Evolutionary conservation across 202 grass and related monocot genomes (phyloP), one percentile per base, ranked within the genome.

Genomic region (Cymbopogon flexuosus): DNA sequence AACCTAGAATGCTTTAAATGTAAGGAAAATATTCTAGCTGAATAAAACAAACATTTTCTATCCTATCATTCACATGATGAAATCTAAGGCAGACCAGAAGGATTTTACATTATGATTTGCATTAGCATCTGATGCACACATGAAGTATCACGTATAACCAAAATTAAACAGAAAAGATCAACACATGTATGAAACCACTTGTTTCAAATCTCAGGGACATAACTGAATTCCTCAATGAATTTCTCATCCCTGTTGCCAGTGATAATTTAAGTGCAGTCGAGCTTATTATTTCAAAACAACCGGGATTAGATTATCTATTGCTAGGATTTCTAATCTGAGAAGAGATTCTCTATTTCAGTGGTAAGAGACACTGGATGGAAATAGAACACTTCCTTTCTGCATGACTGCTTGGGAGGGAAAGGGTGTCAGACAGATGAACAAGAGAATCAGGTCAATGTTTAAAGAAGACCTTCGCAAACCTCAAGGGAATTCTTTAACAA

Each of bases 151-250:
- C 18, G 18, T 12, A 61, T 68, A 23, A 42, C 5, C 16, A 73
- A 83, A 84, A 40, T 34, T 73, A 4, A 79, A 72, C 7, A 40
- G 19, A 83, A 78, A 39, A 49, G 15, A 66, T 39, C 14, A 73
- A 65, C 15, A n/a, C 46, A 58, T 37, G 65, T 42, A 70, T 40
- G 21, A 15, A 64, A 21, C 15, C 13, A 40, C 16, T 79, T n/a
- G 27, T 67, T 83, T 73, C 57, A 78, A 66, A 57, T 64, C 18
- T 80, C 46, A 42, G 15, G 72, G 18, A 24, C 56, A 10, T 7
- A 59, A 68, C 18, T 61, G 9, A 80, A 75, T 68, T 81, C 23
- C 72, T 49, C 6, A 14, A 81, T 51, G 35, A 70, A 15, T 41
- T 68, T 86, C 58, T 58, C 16, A 37, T 60, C 8, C 34, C 47